Percentiles rank a stretch among this genome's conserved stretches.
These are phyloP conservation scores for Microcyclospora pomicola DNA, from an alignment of 2,329 filamentous ascomycete genomes.

Conservation along the genomic window DNA sequence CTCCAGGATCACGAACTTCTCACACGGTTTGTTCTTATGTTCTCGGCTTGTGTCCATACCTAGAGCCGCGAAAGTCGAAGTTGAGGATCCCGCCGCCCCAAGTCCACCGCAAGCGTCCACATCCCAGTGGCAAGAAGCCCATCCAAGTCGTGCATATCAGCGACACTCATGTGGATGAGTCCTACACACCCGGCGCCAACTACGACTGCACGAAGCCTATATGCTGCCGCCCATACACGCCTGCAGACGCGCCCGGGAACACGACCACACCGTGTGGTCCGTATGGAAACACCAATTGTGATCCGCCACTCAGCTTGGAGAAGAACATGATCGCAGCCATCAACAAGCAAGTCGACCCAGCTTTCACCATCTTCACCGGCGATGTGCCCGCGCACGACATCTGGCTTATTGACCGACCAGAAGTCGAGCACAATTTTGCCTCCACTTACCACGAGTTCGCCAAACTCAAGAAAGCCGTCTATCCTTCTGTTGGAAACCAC, in stretches of 20 bases:
- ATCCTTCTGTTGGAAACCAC: conserved; percentile 44
- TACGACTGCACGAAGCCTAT: conserved; percentile 45
- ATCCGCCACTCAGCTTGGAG: conserved; percentile 38
- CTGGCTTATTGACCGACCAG: conserved; percentile 24
- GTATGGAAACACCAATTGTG: conserved; percentile 41
- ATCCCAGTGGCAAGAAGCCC: conserved; percentile 34
- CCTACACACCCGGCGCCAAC: conserved; percentile 40
- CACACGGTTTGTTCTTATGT: conserved; percentile 40
- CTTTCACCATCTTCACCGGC: conserved; percentile 46
- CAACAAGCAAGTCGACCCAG: conserved; percentile 29
- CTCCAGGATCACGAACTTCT: conserved; percentile 36
- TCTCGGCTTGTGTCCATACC: conserved; percentile 41
- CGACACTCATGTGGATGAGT: conserved; percentile 45
- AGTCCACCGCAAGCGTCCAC: conserved; percentile 22
- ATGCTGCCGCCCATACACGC: conserved; percentile 42
- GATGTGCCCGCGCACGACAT: conserved; percentile 42
- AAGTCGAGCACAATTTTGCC: conserved; percentile 26
- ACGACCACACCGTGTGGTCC: conserved; percentile 37
- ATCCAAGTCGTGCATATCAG: conserved; percentile 46
- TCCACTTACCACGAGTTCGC: conserved; percentile 35
- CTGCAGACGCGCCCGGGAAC: conserved; percentile 35
- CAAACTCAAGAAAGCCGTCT: conserved; percentile 32
- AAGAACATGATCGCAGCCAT: conserved; percentile 37
- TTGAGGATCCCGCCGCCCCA: conserved; percentile 33
- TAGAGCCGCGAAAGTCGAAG: conserved; percentile 30